A percentile compares a stretch with the other conserved stretches of the same genome.
Evolutionary conservation across 1,139 yeast genomes (phyloP).

Genomic region (Lodderomyces theae): DNA sequence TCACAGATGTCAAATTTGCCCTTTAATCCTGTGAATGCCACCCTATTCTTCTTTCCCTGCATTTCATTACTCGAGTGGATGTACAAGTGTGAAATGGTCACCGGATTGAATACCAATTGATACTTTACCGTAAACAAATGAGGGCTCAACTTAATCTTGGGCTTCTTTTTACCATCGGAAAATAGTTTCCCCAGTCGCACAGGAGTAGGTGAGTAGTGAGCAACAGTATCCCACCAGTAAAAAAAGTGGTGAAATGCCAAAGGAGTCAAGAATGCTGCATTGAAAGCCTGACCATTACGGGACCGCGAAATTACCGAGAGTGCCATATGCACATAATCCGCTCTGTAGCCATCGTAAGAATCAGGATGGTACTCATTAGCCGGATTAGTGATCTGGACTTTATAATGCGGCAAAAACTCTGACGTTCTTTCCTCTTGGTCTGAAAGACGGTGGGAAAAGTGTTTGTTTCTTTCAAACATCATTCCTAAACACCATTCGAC

Average conservation of each 20-base stretch:
- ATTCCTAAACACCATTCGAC: slow-evolving; percentile 45
- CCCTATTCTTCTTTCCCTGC: slow-evolving; percentile 41
- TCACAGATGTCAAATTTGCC: slow-evolving; percentile 63
- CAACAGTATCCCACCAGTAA: slow-evolving; percentile 81
- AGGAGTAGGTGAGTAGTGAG: slow-evolving; percentile 70
- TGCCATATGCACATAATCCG: slow-evolving; percentile 77
- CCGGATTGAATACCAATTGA: slow-evolving; percentile 67
- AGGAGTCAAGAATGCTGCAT: slow-evolving; percentile 78
- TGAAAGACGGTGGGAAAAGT: slow-evolving; percentile 19
- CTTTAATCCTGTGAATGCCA: slow-evolving; percentile 76
- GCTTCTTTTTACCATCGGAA: slow-evolving; percentile 23
- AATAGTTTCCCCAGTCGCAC: slow-evolving; percentile 71
- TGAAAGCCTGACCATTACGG: slow-evolving; percentile 44
- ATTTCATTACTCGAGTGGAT: slow-evolving; percentile 43
- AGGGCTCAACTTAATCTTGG: slow-evolving; percentile 64
- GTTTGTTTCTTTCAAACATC: slow-evolving; percentile 38
- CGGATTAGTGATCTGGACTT: slow-evolving; percentile 42
- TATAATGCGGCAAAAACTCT: slow-evolving; percentile 42
- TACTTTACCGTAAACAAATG: slow-evolving; percentile 81
- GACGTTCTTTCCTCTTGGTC: slow-evolving; percentile 34
- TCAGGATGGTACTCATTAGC: slow-evolving; percentile 51
- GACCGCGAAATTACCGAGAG: slow-evolving; percentile 45
- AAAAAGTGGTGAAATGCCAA: slow-evolving; percentile 64
- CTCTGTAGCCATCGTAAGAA: slow-evolving; percentile 75
- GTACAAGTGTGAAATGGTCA: slow-evolving; percentile 70